Conservation (phyloP, 1,284 basidiomycete genomes). For the Tilletia walkeri region DNA sequence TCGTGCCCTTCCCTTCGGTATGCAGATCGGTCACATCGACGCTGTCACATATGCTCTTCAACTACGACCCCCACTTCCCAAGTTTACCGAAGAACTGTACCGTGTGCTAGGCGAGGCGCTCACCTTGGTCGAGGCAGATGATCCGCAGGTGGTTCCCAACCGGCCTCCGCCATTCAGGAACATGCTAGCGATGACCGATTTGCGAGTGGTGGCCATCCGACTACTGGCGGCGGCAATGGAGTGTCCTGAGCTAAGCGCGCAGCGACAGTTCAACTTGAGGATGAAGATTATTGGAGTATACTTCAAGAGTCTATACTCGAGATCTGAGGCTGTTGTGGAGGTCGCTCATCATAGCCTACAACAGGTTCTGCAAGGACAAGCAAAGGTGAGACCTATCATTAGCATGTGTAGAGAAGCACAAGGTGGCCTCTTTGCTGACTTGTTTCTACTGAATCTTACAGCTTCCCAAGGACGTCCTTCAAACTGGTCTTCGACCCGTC, state of each 20-base stretch:
- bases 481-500: constrained; percentile 91
- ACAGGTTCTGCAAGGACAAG: constrained; percentile 80
- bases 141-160: constrained; percentile 71
- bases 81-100: constrained; percentile 86
- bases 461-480: constrained; percentile 90
- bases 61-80: constrained; percentile 80
- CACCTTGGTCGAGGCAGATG: constrained; percentile 92
- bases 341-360: constrained; percentile 91
- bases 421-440: not conserved
- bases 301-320: constrained; percentile 97
- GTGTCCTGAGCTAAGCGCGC: constrained; percentile 73
- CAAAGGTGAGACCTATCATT: constrained; percentile 59
- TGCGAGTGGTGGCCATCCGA: constrained; percentile 93
- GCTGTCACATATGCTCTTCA: constrained; percentile 83
- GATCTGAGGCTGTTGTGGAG: constrained; percentile 88
- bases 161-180: constrained; percentile 74
- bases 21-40: constrained; percentile 98
- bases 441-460: not conserved
- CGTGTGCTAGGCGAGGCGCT: constrained; percentile 90
- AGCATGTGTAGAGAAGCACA: too few species aligned
- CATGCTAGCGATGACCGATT: constrained; percentile 77
- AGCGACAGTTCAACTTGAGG: constrained; percentile 49
- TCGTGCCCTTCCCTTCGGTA: constrained; percentile 89
- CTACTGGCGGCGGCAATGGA: constrained; percentile 91
- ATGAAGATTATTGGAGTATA: constrained; percentile 91